A percentile compares a stretch with the other conserved stretches of the same genome.
phyloP scores from a whole-genome alignment of 2,329 filamentous ascomycete genomes.

The Aspergillus intermedius region DNA sequence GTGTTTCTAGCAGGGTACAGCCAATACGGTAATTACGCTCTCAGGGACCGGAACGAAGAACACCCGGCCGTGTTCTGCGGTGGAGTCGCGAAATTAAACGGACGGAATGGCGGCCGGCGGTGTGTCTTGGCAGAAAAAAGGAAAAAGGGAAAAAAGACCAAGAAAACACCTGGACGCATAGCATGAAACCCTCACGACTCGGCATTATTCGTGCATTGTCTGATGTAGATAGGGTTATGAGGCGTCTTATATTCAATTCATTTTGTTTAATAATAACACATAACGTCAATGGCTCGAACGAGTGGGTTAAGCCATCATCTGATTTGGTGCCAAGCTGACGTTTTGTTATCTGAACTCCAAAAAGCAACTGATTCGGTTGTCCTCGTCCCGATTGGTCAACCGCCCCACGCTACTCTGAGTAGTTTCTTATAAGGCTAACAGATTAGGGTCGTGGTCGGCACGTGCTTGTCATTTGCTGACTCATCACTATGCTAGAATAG shows the following conservation, averaged over 20 bases:
- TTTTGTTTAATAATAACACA: too few species aligned
- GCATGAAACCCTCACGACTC: too few species aligned
- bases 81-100: background rate
- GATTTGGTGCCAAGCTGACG: background rate
- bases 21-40: background rate
- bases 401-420: background rate
- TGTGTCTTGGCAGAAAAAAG: background rate
- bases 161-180: too few species aligned
- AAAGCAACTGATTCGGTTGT: slow-evolving; percentile 7
- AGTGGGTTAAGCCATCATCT: background rate
- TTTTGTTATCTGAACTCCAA: background rate
- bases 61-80: background rate
- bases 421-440: background rate
- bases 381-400: slow-evolving; percentile 2
- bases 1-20: too few species aligned
- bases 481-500: background rate
- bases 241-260: too few species aligned
- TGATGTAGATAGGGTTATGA: too few species aligned
- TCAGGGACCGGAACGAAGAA: background rate
- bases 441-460: background rate
- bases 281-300: too few species aligned
- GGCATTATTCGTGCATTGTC: too few species aligned
- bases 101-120: background rate
- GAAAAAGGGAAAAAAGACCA: too few species aligned
- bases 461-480: background rate